phyloP scores from a whole-genome alignment of 768 basidiomycete genomes.

The Gautieria morchelliformis region DNA sequence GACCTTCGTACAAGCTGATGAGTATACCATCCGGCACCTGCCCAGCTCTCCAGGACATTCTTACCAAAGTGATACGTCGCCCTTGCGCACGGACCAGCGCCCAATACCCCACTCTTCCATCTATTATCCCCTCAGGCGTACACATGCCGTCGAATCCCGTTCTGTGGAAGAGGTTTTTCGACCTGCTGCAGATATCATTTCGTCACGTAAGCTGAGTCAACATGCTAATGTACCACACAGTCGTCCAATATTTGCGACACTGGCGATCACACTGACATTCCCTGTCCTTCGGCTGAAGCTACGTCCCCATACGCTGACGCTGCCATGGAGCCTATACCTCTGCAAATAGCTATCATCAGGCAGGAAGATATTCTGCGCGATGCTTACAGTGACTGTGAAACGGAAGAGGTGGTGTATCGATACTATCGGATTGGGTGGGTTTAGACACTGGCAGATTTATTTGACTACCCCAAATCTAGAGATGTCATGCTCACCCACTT shows the following conservation, averaged over 20 bases:
- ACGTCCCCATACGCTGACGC: background rate
- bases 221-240: background rate
- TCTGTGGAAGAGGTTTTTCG: conserved; percentile 51
- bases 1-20: conserved; percentile 13
- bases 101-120: conserved; percentile 39
- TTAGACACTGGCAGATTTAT: background rate
- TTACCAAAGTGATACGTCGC: background rate
- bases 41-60: background rate
- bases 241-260: background rate
- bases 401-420: conserved; percentile 50
- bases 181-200: conserved; percentile 1
- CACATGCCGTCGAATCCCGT: conserved; percentile 48
- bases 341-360: conserved; percentile 38
- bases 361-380: conserved; percentile 51
- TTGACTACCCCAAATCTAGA: too few species aligned
- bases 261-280: background rate
- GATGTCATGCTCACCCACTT: too few species aligned
- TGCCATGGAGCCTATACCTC: background rate
- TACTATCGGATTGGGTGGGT: conserved; percentile 70
- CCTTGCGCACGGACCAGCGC: background rate
- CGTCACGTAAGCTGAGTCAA: background rate
- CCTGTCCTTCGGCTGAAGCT: background rate
- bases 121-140: conserved; percentile 69
- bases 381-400: conserved; percentile 26
- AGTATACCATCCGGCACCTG: conserved; percentile 13